Percentiles rank a stretch among this genome's conserved stretches.
Conservation (phyloP, 2,329 filamentous ascomycete genomes). For the Fusarium siculi region DNA sequence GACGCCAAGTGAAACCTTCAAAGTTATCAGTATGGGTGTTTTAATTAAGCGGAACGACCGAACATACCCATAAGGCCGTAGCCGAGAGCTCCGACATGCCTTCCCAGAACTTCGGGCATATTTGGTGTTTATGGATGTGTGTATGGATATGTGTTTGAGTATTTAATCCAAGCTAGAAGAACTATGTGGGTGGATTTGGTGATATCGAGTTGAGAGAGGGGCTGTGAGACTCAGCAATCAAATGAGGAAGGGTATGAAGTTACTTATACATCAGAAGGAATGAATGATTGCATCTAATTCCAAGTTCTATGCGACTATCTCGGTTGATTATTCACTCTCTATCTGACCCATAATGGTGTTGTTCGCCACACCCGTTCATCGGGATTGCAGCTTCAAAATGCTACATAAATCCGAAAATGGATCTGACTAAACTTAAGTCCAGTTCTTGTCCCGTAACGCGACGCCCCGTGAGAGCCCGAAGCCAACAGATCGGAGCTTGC, state of each 20-base stretch:
- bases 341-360: background rate
- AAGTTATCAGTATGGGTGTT: background rate
- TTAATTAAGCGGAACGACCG: background rate
- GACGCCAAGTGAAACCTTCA: conserved; percentile 58
- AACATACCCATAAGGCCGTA: conserved; percentile 65
- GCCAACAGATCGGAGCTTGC: background rate
- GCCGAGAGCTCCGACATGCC: conserved; percentile 61
- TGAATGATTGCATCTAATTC: background rate
- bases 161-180: background rate
- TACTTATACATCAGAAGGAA: background rate
- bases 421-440: background rate
- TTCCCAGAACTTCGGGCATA: conserved; percentile 51
- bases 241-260: background rate
- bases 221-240: background rate
- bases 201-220: background rate
- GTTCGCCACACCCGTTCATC: conserved; percentile 3
- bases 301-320: background rate
- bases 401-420: conserved; percentile 9
- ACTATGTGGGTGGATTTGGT: background rate
- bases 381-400: conserved; percentile 3
- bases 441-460: background rate
- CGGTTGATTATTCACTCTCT: background rate
- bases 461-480: background rate
- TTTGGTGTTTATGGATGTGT: background rate
- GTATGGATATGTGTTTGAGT: background rate